Conservation (phyloP, 371 early-diverging fungal genomes). For the Enterospora canceri region DNA sequence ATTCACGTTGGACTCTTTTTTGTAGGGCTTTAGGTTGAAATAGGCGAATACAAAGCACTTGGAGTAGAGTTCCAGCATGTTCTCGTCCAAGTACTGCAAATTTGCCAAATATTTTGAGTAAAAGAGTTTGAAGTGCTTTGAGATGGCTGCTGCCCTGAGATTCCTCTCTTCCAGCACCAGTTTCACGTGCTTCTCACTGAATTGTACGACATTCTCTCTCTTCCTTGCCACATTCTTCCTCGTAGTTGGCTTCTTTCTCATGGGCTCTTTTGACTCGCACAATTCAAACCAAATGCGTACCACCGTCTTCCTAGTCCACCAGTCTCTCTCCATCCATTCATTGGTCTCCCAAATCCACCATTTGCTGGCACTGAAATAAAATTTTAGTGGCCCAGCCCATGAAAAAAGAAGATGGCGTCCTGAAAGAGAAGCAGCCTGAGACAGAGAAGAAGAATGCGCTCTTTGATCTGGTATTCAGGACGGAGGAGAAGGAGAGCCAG, state of each 20-base stretch:
- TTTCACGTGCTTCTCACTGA: too few relatives aligned
- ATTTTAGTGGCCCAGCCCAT: too few relatives aligned
- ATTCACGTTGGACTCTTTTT: neutral
- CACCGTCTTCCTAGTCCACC: too few relatives aligned
- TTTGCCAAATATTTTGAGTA: neutral
- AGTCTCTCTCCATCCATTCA: too few relatives aligned
- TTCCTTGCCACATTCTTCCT: too few relatives aligned
- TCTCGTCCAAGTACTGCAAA: neutral
- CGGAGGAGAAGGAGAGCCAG: neutral
- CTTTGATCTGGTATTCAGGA: neutral
- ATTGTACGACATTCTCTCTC: too few relatives aligned
- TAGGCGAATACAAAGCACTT: neutral
- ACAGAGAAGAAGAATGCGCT: conserved; percentile 3
- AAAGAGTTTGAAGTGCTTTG: neutral
- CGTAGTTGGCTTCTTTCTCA: too few relatives aligned
- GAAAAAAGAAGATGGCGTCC: conserved; percentile 1
- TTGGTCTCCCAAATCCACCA: too few relatives aligned
- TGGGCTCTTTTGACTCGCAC: too few relatives aligned
- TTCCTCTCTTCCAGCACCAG: too few relatives aligned
- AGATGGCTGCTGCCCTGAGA: neutral
- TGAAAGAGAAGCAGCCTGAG: neutral
- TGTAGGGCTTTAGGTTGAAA: neutral
- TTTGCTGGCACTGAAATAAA: too few relatives aligned
- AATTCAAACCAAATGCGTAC: too few relatives aligned
- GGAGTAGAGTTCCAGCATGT: neutral